phyloP scores from a whole-genome alignment of 768 basidiomycete species.

The Pulveroboletus ravenelii region DNA sequence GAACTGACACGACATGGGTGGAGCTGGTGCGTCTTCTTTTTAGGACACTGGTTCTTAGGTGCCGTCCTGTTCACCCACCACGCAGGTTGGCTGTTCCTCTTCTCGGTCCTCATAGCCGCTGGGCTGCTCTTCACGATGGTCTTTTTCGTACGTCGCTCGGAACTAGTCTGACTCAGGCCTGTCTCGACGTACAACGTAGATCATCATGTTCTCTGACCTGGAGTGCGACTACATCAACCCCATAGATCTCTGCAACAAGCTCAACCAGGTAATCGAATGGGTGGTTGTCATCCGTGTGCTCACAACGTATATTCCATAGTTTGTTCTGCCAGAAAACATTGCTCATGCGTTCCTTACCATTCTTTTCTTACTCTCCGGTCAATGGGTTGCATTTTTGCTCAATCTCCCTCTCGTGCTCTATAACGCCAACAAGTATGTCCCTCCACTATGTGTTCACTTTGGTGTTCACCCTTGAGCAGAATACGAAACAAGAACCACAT shows the following conservation, averaged over 20 bases:
- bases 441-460: not conserved
- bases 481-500: conserved; percentile 92
- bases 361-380: conserved; percentile 90
- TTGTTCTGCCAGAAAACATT: conserved; percentile 94
- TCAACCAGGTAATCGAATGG: conserved; percentile 73
- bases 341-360: conserved; percentile 89
- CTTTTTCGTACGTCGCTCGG: conserved; percentile 78
- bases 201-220: conserved; percentile 99
- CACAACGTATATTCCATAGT: conserved; percentile 45
- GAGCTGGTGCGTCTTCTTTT: conserved; percentile 35
- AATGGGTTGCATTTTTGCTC: conserved; percentile 90
- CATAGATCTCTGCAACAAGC: conserved; percentile 99
- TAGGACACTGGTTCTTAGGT: not conserved
- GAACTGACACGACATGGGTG: conserved; percentile 33
- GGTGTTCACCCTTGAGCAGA: conserved; percentile 37
- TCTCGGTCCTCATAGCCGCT: conserved; percentile 92
- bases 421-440: conserved; percentile 89
- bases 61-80: not conserved
- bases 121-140: conserved; percentile 97
- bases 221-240: conserved; percentile 99
- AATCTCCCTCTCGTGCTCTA: conserved; percentile 85
- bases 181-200: conserved; percentile 45
- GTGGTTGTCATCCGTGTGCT: not conserved
- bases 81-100: conserved; percentile 93
- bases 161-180: not conserved